These are phyloP conservation scores for Fusarium sp. DNA, from an alignment of 2,329 filamentous ascomycete species.

Conservation along the genomic window DNA sequence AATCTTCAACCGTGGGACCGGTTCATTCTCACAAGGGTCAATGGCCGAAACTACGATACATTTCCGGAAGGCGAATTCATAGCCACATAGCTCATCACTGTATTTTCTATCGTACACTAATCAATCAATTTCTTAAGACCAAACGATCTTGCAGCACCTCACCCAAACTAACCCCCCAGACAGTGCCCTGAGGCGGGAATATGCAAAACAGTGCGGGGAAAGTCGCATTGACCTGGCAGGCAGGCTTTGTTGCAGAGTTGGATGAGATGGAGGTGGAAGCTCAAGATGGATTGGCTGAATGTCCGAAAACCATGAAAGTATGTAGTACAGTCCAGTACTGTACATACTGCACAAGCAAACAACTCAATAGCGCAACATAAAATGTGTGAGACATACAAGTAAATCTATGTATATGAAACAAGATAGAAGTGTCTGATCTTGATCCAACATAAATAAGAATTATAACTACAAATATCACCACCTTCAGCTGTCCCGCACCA, in stretches of 20 bases:
- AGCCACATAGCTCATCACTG: not conserved
- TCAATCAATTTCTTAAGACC: not conserved
- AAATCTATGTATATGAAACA: not conserved
- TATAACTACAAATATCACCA: not conserved
- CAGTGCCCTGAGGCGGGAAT: conserved; percentile 5
- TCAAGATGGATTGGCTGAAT: conserved; percentile 20
- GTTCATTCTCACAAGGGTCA: conserved; percentile 2
- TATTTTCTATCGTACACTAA: not conserved
- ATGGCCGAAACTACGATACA: not conserved
- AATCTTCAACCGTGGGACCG: not conserved
- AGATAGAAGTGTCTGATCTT: not conserved
- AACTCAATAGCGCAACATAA: not conserved
- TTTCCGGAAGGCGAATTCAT: not conserved
- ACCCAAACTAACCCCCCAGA: not conserved
- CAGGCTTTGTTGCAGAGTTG: conserved; percentile 17
- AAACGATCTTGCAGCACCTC: conserved; percentile 1
- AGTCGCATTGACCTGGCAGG: conserved; percentile 36
- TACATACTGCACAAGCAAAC: not conserved
- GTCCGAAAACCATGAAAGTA: conserved; percentile 5
- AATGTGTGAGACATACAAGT: not conserved
- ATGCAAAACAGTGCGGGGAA: conserved; percentile 43
- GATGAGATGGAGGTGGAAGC: conserved; percentile 19
- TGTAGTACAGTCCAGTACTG: too few species aligned
- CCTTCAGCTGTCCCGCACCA: not conserved
- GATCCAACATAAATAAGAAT: not conserved